Evolutionary conservation across 352 stramenopile species (phyloP), one percentile per base, ranked within the genome.

Genomic region (Phytopythium helicoides): DNA sequence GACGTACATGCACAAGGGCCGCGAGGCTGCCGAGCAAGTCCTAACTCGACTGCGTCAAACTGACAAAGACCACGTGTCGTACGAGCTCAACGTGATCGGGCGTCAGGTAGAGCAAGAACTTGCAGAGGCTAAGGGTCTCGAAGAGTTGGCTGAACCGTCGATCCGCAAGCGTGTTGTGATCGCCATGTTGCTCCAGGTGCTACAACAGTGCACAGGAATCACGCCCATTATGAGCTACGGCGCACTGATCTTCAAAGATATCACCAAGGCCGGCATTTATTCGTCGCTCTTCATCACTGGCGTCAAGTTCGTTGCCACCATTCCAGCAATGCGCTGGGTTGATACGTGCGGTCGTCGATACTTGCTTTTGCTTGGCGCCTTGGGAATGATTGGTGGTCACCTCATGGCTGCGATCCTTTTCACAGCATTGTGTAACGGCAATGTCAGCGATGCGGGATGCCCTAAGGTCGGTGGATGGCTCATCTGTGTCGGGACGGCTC

Each of bases 21-120:
- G 47, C 18, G 51, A 76, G 8, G 44, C 58, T 4, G 71, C 71
- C n/a, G 59, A 71, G 21, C 39, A 28, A 0, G 68, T 69, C n/a
- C 63, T 81, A n/a, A 62, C 52, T 16, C 42, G 49, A n/a, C 54
- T 81, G 7, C 66, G 64, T 10, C 41, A 70, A 36, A 73, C 62
- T 1, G 55, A 73, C 0, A 67, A 64, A 47, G 64, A 76, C 8
- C 49, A 50, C 3, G 60, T 76, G 10, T 28, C 14, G 10, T 44
- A 64, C 18, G 60, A 71, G 35, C 57, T 75, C n/a, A 25, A 73
- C 11, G 66, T 67, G 14, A 77, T 77, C 6, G 58, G 65, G 0
- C 58, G 67, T 21, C 65, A 76, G 36, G 41, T 75, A 22, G 62
- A 68, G 9, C 54, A 60, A 21, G 65, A 69, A 22, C 25, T 39